Conservation (phyloP, 1,284 basidiomycete genomes). For the Ustilago trichophora region DNA sequence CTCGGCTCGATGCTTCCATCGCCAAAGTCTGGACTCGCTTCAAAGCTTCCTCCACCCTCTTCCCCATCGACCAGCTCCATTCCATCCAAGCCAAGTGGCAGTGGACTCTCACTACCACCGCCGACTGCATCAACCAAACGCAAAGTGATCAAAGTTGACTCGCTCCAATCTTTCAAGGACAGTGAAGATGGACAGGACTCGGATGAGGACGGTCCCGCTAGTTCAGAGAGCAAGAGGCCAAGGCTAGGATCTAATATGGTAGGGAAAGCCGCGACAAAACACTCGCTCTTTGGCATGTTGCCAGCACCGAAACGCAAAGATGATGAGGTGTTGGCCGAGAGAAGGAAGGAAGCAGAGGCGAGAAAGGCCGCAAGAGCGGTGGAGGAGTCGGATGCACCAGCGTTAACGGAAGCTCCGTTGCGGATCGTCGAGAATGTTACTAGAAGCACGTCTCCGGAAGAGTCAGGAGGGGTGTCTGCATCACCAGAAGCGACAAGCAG, state of each 20-base stretch:
- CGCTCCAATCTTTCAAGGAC: slow-evolving; percentile 9
- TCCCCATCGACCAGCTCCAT: not conserved
- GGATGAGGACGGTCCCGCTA: not conserved
- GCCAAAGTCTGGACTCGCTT: slow-evolving; percentile 15
- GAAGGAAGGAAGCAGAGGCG: slow-evolving; percentile 28
- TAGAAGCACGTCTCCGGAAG: not conserved
- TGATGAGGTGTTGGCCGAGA: slow-evolving; percentile 34
- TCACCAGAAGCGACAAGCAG: not conserved
- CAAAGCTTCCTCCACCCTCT: slow-evolving; percentile 23
- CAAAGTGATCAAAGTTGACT: slow-evolving; percentile 44
- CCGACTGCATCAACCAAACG: slow-evolving; percentile 18
- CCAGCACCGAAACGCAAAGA: slow-evolving; percentile 54
- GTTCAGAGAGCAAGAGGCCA: slow-evolving; percentile 11
- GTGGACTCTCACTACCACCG: slow-evolving; percentile 22
- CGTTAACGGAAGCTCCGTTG: slow-evolving; percentile 1
- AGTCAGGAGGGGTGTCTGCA: not conserved
- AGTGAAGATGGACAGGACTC: slow-evolving; percentile 7
- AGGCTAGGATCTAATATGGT: not conserved
- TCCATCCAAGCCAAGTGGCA: not conserved
- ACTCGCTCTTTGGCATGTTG: slow-evolving; percentile 59
- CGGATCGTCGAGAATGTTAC: slow-evolving; percentile 1
- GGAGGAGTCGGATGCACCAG: slow-evolving; percentile 7
- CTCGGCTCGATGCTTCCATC: slow-evolving; percentile 25
- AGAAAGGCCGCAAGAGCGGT: slow-evolving; percentile 26
- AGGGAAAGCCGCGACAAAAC: too few relatives aligned